Evolutionary conservation across 192 early-diverging fungal species (phyloP).

Genomic region (Glomus cerebriforme): DNA sequence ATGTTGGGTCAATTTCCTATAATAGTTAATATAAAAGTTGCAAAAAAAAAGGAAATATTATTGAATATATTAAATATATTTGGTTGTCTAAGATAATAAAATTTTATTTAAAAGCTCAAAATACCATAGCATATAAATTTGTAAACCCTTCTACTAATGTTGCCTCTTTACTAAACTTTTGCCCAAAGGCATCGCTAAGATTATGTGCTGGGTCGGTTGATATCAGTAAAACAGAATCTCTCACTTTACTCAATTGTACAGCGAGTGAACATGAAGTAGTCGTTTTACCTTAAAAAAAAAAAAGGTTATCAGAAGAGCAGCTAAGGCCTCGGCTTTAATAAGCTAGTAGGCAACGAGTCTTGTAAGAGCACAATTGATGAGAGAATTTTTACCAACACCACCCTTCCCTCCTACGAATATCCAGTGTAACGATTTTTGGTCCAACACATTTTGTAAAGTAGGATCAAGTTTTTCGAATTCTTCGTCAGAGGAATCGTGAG

Average conservation of each 20-base stretch:
- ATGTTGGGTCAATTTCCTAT: constrained; percentile 98
- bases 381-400: constrained; percentile 82
- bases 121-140: constrained; percentile 96
- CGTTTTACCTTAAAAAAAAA: constrained; percentile 69
- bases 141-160: constrained; percentile 92
- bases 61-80: neutral
- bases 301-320: neutral
- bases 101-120: constrained; percentile 8
- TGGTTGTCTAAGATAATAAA: neutral
- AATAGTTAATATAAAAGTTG: neutral
- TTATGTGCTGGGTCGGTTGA: constrained; percentile 99
- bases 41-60: neutral
- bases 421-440: constrained; percentile 96
- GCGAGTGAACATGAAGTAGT: constrained; percentile 88
- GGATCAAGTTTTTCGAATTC: constrained; percentile 77
- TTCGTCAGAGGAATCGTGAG: constrained; percentile 56
- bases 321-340: too few species aligned
- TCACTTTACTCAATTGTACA: constrained; percentile 84
- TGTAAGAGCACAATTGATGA: neutral
- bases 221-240: constrained; percentile 94
- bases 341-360: too few species aligned
- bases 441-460: constrained; percentile 93
- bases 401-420: constrained; percentile 99
- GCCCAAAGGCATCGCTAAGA: constrained; percentile 97
- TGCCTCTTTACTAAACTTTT: constrained; percentile 98